Evolutionary conservation across 441 rosid species (phyloP).

Genomic region (Arabidopsis hybrid): DNA sequence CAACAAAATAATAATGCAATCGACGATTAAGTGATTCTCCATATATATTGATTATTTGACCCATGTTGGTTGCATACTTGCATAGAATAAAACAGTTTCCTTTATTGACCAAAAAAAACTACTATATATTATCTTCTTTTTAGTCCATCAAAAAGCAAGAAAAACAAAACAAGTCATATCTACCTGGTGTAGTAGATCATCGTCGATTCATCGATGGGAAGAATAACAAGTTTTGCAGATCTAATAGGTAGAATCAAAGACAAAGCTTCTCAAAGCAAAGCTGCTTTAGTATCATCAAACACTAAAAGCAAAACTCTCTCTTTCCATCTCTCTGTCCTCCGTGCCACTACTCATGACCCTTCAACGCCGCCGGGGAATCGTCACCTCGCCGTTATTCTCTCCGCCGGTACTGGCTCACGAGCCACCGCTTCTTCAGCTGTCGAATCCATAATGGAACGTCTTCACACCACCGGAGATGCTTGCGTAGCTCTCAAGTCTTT

Average conservation of each 20-base stretch:
- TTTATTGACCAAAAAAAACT: conserved; percentile 32
- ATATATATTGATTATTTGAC: conserved; percentile 27
- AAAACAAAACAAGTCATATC: conserved; percentile 22
- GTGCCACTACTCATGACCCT: conserved; percentile 83
- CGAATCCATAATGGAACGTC: conserved; percentile 83
- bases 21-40: not conserved
- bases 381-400: conserved; percentile 64
- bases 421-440: conserved; percentile 71
- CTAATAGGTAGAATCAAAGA: conserved; percentile 72
- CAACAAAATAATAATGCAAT: not conserved
- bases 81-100: conserved; percentile 30
- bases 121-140: not conserved
- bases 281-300: conserved; percentile 58
- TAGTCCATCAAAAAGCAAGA: not conserved
- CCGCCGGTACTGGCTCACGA: conserved; percentile 73
- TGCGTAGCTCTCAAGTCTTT: conserved; percentile 83
- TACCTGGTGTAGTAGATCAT: no score
- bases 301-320: conserved; percentile 49
- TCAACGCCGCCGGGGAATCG: conserved; percentile 59
- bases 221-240: conserved; percentile 55
- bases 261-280: conserved; percentile 84
- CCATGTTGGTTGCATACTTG: conserved; percentile 26
- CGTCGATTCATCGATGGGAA: conserved; percentile 50
- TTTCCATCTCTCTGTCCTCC: conserved; percentile 65
- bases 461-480: conserved; percentile 74